Evolutionary conservation across 495 filamentous ascomycete genomes (phyloP).

Genomic region (Neurospora tetrasperma): DNA sequence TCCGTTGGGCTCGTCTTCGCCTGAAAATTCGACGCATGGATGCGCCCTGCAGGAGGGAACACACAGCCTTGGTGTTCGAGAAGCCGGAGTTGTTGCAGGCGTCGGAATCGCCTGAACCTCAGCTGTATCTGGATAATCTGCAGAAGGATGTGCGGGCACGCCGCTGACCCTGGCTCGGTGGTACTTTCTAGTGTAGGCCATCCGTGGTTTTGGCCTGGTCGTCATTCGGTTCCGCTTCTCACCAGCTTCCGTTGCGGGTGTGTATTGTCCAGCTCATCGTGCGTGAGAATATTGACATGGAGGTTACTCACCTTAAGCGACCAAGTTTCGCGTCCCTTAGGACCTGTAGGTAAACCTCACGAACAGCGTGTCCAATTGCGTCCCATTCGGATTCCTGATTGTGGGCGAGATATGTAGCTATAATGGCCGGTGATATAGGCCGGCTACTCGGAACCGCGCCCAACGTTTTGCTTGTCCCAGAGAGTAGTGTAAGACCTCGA

Average conservation of each 20-base stretch:
- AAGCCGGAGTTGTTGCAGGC: not conserved
- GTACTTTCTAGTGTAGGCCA: not conserved
- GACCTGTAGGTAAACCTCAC: not conserved
- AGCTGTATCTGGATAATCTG: too few species aligned
- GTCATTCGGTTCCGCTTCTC: not conserved
- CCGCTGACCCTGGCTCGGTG: not conserved
- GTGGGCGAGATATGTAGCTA: not conserved
- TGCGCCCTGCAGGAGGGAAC: not conserved
- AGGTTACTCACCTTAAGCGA: conserved; percentile 19
- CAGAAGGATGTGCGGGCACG: too few species aligned
- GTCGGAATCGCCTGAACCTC: not conserved
- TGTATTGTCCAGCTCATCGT: conserved; percentile 27
- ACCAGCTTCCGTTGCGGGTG: not conserved
- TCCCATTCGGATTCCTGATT: not conserved
- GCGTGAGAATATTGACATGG: conserved; percentile 20
- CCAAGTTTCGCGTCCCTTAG: conserved; percentile 23
- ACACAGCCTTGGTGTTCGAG: not conserved
- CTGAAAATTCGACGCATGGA: not conserved
- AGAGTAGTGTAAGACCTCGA: not conserved
- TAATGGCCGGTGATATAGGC: not conserved
- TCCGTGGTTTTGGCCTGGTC: not conserved
- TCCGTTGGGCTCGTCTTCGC: not conserved
- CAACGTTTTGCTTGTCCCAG: not conserved
- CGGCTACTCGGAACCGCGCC: not conserved
- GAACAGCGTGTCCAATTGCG: not conserved